Conservation (phyloP, 768 basidiomycete species). For the Pleurotus citrinopileatus region DNA sequence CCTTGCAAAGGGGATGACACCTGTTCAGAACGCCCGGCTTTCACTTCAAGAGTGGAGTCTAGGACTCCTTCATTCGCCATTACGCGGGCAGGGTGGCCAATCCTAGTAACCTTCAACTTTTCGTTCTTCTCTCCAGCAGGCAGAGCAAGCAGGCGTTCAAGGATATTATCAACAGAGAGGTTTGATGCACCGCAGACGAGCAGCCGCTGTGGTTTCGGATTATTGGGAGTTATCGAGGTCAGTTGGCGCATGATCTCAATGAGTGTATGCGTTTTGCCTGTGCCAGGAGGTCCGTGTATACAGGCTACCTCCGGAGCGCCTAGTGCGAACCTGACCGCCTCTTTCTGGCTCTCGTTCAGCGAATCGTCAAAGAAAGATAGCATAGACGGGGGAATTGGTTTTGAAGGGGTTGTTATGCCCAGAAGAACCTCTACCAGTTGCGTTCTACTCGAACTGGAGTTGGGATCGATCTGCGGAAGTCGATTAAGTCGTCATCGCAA, state of each 20-base stretch:
- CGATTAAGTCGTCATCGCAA: slow-evolving; percentile 14
- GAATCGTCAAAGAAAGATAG: slow-evolving; percentile 70
- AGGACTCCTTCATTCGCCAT: slow-evolving; percentile 63
- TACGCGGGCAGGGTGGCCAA: slow-evolving; percentile 95
- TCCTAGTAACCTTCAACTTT: slow-evolving; percentile 69
- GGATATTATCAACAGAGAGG: slow-evolving; percentile 92
- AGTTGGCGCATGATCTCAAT: slow-evolving; percentile 92
- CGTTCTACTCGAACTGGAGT: slow-evolving; percentile 22
- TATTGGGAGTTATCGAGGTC: slow-evolving; percentile 42
- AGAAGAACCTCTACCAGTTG: slow-evolving; percentile 68
- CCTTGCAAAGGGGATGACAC: no score
- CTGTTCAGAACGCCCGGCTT: slow-evolving; percentile 70
- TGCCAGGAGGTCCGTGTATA: slow-evolving; percentile 98
- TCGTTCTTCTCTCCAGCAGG: slow-evolving; percentile 47
- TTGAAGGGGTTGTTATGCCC: slow-evolving; percentile 53
- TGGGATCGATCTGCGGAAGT: slow-evolving; percentile 7
- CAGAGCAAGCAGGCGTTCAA: slow-evolving; percentile 76
- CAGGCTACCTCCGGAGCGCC: slow-evolving; percentile 81
- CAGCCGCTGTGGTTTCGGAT: slow-evolving; percentile 55
- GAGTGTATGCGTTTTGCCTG: slow-evolving; percentile 94
- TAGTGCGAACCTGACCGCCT: slow-evolving; percentile 81
- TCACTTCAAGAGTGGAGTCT: slow-evolving; percentile 68
- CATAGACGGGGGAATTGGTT: slow-evolving; percentile 29
- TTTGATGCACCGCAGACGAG: slow-evolving; percentile 95
- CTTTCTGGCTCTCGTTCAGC: slow-evolving; percentile 82